Evolutionary conservation across 108 stramenopile species (phyloP), one percentile per base, ranked within the genome.

Genomic region (Pseudonitzschia pungens): DNA sequence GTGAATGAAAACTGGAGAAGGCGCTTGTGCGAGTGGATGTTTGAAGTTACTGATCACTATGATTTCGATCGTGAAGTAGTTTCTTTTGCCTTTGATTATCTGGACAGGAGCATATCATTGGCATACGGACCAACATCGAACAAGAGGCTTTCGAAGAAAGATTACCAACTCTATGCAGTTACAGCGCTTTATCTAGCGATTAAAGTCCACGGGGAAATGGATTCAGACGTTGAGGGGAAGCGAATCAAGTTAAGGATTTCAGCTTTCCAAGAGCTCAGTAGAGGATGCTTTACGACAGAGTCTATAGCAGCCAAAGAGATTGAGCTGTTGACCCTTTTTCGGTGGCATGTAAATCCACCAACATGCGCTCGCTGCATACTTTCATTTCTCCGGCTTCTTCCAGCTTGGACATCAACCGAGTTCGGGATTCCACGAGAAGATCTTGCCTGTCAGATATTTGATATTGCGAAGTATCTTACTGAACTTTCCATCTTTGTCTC

Each of bases 31-130:
- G 83, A 88, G 44, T 88, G 87, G 87, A 84, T 70, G 51, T 86
- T 78, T 55, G 81, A 86, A 65, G 78, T 84, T 28, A 78, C 83
- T 0, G 85, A 86, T 75, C 80, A 83, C 77, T 86, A 81, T 74
- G 72, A 68, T n/a, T 83, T 89, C 56, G 86, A 89, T 65, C 81
- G 88, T 24, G 86, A 89, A 48, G 84, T 85, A 36, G 88, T 86
- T 31, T 81, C 79, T 20, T 75, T 86, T 15, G 86, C 88, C 22
- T 45, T 86, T 14, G 69, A 72, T 50, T 86, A 83, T 58, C 67
- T 86, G 28, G 88, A 89, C 74, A 85, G 88, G 14, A 76, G 75
- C 18, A 76, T 80, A 4, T 74, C 81, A 5, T 43, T 68, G 28
- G 48, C 76, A 24, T 24, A 58, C 12, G 64, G 50, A 27, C 63